Evolutionary conservation across 1,284 basidiomycete species (phyloP).

Genomic region (Earliella scabrosa): DNA sequence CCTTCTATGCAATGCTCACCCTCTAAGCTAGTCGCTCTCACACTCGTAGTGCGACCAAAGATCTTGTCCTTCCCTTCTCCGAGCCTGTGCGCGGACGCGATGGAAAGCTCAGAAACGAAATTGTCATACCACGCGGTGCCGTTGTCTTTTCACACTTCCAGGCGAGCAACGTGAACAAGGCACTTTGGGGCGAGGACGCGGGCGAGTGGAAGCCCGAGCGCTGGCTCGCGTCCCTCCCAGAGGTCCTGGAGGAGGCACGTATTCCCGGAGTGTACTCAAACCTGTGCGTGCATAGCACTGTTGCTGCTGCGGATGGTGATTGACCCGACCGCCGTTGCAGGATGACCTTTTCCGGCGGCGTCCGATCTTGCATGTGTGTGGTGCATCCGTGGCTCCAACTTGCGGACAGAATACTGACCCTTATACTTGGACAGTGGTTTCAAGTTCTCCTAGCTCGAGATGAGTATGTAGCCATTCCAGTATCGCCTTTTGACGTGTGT

Average conservation of each 20-base stretch:
- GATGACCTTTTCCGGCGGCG: slow-evolving; percentile 39
- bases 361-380: slow-evolving; percentile 38
- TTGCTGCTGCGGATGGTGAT: background rate
- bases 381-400: too few relatives aligned
- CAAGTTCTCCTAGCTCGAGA: slow-evolving; percentile 40
- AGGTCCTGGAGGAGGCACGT: background rate
- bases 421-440: slow-evolving; percentile 32
- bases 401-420: background rate
- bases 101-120: background rate
- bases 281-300: background rate
- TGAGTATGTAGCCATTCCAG: slow-evolving; percentile 32
- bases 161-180: background rate
- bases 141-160: background rate
- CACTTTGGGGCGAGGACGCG: background rate
- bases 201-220: background rate
- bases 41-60: background rate
- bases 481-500: background rate
- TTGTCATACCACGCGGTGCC: background rate
- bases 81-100: background rate
- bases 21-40: too few relatives aligned
- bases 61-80: background rate
- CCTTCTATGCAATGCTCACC: too few relatives aligned
- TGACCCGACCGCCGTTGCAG: slow-evolving; percentile 19
- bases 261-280: slow-evolving; percentile 1
- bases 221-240: background rate